phyloP scores from a whole-genome alignment of 2,329 filamentous ascomycete genomes.

The Fusarium brachygibbosum region DNA sequence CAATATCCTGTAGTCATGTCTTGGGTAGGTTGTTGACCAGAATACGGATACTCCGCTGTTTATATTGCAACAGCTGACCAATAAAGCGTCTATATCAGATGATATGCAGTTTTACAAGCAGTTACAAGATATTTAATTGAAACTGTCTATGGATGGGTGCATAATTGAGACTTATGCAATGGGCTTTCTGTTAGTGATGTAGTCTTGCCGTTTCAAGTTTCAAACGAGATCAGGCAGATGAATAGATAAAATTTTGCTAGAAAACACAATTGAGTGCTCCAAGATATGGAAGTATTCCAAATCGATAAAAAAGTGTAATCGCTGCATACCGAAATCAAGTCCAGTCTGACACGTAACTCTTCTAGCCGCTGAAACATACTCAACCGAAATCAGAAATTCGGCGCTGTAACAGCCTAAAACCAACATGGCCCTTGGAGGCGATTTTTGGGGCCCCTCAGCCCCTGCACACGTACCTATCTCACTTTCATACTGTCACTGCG shows the following conservation, averaged over 20 bases:
- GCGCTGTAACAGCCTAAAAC: conserved; percentile 31
- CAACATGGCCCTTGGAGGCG: conserved; percentile 12
- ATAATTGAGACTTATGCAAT: conserved; percentile 8
- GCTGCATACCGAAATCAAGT: not conserved
- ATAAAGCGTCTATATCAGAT: not conserved
- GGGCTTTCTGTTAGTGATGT: not conserved
- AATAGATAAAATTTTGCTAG: not conserved
- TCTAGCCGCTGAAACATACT: conserved; percentile 21
- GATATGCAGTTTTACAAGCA: conserved; percentile 1
- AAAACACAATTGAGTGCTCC: not conserved
- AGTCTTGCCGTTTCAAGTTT: conserved; percentile 6
- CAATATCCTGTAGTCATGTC: not conserved
- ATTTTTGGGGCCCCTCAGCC: conserved; percentile 8
- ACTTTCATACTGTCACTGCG: conserved; percentile 3
- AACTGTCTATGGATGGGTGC: conserved; percentile 9
- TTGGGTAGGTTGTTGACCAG: not conserved
- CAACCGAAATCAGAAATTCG: conserved; percentile 9
- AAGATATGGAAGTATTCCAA: not conserved
- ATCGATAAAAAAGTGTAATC: not conserved
- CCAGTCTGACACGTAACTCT: conserved; percentile 30
- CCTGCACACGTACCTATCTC: conserved; percentile 25
- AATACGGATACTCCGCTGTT: not conserved
- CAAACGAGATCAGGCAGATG: not conserved
- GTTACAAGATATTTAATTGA: conserved; percentile 20
- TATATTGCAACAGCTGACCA: not conserved